These are phyloP conservation scores for Penicillium sp. DNA, from an alignment of 2,329 filamentous ascomycete genomes.

Conservation along the genomic window DNA sequence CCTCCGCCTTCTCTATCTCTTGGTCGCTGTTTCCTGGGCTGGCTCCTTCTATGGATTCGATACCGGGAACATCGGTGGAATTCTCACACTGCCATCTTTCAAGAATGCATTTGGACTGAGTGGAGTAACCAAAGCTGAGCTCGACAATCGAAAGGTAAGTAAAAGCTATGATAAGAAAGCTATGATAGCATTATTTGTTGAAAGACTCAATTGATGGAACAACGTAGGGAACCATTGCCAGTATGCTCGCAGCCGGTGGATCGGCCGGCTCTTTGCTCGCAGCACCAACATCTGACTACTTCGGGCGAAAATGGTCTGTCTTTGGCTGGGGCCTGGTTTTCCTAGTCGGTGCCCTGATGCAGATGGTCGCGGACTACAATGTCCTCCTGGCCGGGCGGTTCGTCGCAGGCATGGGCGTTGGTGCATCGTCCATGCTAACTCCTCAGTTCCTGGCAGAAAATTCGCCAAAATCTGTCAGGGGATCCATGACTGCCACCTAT, in stretches of 20 bases:
- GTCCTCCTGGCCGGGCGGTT: conserved; percentile 43
- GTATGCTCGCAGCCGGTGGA: conserved; percentile 39
- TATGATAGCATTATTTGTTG: no score
- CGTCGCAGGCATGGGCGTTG: conserved; percentile 41
- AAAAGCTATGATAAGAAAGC: no score
- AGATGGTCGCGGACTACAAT: conserved; percentile 40
- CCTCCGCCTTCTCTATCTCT: conserved; percentile 35
- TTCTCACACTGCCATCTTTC: conserved; percentile 42
- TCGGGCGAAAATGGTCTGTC: conserved; percentile 42
- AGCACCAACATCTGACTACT: conserved; percentile 41
- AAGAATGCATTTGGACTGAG: conserved; percentile 40
- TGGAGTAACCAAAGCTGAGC: conserved; percentile 28
- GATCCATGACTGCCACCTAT: conserved; percentile 45
- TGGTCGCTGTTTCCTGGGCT: conserved; percentile 39
- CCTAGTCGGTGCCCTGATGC: conserved; percentile 37
- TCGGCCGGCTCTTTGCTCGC: conserved; percentile 41
- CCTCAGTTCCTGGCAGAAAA: conserved; percentile 48
- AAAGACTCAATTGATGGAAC: background rate
- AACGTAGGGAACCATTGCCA: conserved; percentile 19
- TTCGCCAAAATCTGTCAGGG: conserved; percentile 44
- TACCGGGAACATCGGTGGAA: conserved; percentile 44
- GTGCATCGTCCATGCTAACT: conserved; percentile 41
- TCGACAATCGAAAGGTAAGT: conserved; percentile 29
- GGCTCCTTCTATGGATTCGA: conserved; percentile 47
- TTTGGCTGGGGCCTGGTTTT: conserved; percentile 37